A percentile compares a stretch with the other conserved stretches of the same genome.
phyloP scores from a whole-genome alignment of 2,329 filamentous ascomycete genomes.

The Nemania abortiva region DNA sequence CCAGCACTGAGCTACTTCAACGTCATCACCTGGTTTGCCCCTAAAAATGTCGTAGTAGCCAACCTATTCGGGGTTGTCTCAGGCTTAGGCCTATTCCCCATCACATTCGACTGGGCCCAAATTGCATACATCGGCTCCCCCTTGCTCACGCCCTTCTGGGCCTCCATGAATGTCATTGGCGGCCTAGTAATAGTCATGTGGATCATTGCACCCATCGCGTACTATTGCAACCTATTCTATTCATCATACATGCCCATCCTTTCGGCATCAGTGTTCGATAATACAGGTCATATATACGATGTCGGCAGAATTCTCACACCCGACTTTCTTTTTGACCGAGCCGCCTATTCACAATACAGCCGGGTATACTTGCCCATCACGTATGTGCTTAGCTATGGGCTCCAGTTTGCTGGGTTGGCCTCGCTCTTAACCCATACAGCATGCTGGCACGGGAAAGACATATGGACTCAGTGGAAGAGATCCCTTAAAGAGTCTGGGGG shows the following conservation, averaged over 20 bases:
- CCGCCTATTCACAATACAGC: slow-evolving; percentile 84
- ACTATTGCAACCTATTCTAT: slow-evolving; percentile 83
- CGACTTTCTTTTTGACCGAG: slow-evolving; percentile 81
- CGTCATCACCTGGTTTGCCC: slow-evolving; percentile 88
- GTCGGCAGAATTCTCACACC: slow-evolving; percentile 82
- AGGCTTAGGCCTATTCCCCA: slow-evolving; percentile 82
- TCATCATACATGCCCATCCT: slow-evolving; percentile 89
- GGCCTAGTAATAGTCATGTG: slow-evolving; percentile 87
- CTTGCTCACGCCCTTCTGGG: slow-evolving; percentile 86
- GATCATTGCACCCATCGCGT: slow-evolving; percentile 82
- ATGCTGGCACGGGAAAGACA: slow-evolving; percentile 88
- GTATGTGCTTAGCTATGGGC: slow-evolving; percentile 86
- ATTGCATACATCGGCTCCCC: slow-evolving; percentile 90
- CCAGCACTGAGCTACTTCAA: slow-evolving; percentile 90
- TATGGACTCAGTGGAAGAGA: slow-evolving; percentile 79
- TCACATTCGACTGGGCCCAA: slow-evolving; percentile 94
- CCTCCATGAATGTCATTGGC: slow-evolving; percentile 84
- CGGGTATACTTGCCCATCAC: slow-evolving; percentile 88
- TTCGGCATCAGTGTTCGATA: slow-evolving; percentile 87
- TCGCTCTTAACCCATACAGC: slow-evolving; percentile 83
- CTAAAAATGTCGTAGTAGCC: slow-evolving; percentile 85
- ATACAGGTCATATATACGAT: slow-evolving; percentile 82
- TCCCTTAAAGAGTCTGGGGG: slow-evolving; percentile 73
- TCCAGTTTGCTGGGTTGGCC: slow-evolving; percentile 86
- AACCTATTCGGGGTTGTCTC: slow-evolving; percentile 90